Evolutionary conservation across 768 basidiomycete species (phyloP), one percentile per base, ranked within the genome.

Genomic region (Holtermanniella nyarrowii): DNA sequence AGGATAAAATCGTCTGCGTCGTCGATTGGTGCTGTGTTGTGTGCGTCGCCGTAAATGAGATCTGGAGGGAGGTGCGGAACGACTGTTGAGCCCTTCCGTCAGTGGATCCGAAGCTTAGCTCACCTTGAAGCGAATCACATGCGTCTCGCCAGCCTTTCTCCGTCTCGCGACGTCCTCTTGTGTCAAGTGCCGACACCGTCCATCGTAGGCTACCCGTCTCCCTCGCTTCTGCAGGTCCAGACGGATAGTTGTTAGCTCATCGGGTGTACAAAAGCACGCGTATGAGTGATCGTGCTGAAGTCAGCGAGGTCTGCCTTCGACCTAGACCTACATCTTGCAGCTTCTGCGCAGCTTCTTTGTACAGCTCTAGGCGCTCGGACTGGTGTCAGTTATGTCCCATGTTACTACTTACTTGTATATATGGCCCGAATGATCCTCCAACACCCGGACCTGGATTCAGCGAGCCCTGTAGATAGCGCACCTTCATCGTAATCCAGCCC

Each of bases 401-500:
- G 18, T 20, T n/a, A 41, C 16, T 14, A 52, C 66, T 62, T 60
- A 86, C 90, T 74, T 91, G 90, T 58, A 82, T 82, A 70, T 93
- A 93, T n/a, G 88, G 86, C 1, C 78, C 83, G 60, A 85, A 81
- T 1, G 82, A 79, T 0, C 87, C 88, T 37, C 76, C 80, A 51
- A 76, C 77, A 23, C 81, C 85, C 1, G 90, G 89, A 49, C 89
- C 88, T 93, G 58, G 0, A 26, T 18, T 47, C 40, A 46, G 46
- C 20, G 21, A 47, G 26, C 48, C 26, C 23, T n/a, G 43, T 21
- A 40, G 25, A 21, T 41, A 24, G 68, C 78, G 44, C 49, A 88
- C 93, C 95, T 74, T 84, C 84, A 67, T 97, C 93, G 69, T 86
- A 93, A 5, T 86, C 77, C 21, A 99, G 72, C 5, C 88, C 88